Evolutionary conservation across 140 eudicot genomes (phyloP).

Genomic region (Flaveria floridana): DNA sequence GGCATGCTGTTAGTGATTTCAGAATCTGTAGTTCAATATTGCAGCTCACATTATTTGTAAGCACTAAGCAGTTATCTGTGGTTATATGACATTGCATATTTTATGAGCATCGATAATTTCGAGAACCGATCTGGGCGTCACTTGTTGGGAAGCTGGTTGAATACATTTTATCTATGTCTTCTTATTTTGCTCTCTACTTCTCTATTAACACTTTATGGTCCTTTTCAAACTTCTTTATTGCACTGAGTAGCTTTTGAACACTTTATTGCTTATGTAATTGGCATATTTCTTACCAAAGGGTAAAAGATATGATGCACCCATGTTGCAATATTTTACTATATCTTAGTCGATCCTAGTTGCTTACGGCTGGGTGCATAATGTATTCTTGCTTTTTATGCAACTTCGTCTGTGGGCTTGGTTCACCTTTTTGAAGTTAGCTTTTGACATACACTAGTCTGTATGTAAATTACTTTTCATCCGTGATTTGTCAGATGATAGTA

Average conservation of each 20-base stretch:
- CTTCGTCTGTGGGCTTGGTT: neutral
- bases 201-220: neutral
- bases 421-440: neutral
- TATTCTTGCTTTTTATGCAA: slow-evolving; percentile 4
- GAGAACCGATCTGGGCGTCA: neutral
- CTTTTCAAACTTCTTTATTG: neutral
- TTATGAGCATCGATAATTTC: neutral
- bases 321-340: slow-evolving; percentile 3
- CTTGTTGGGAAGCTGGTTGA: neutral
- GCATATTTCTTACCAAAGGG: neutral
- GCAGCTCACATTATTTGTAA: neutral
- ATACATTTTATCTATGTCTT: neutral
- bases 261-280: slow-evolving; percentile 15
- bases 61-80: neutral
- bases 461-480: neutral
- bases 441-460: neutral
- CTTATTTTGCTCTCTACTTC: neutral
- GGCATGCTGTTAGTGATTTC: neutral
- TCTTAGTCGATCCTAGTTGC: neutral
- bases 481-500: neutral
- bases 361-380: neutral
- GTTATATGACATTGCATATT: neutral
- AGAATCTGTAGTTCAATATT: slow-evolving; percentile 2
- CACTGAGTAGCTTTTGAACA: slow-evolving; percentile 8
- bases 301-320: neutral